phyloP scores from a whole-genome alignment of 116 monocot species.

The Cymodocea nodosa region DNA sequence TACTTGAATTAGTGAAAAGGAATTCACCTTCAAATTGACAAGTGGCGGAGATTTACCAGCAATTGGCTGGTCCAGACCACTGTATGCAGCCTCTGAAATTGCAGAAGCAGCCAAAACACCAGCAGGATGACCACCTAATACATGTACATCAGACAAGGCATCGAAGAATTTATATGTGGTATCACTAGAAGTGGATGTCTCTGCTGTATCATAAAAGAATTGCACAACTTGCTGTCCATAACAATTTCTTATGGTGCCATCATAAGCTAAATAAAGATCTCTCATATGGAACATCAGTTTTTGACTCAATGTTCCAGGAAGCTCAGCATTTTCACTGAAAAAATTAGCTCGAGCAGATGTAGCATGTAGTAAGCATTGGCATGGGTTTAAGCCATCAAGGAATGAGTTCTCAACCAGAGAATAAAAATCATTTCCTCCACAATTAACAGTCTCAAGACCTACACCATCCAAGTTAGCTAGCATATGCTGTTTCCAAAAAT shows the following conservation, averaged over 20 bases:
- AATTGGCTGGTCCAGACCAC: slow-evolving; percentile 55
- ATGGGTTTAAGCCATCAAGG: slow-evolving; percentile 73
- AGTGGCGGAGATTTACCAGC: slow-evolving; percentile 60
- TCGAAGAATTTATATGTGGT: not conserved
- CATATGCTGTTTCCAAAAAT: slow-evolving; percentile 24
- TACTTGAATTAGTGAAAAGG: not conserved
- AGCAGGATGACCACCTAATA: slow-evolving; percentile 53
- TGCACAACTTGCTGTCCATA: slow-evolving; percentile 69
- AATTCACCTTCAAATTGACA: slow-evolving; percentile 63
- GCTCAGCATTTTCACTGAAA: slow-evolving; percentile 67
- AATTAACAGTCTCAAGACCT: slow-evolving; percentile 1
- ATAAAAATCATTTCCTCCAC: slow-evolving; percentile 19
- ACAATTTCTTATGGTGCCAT: slow-evolving; percentile 72
- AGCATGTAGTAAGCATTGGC: slow-evolving; percentile 66
- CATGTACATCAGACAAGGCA: not conserved
- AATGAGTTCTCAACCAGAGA: slow-evolving; percentile 58
- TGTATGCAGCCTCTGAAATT: slow-evolving; percentile 88
- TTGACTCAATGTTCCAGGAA: slow-evolving; percentile 69
- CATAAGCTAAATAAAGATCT: slow-evolving; percentile 71
- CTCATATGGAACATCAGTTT: slow-evolving; percentile 77
- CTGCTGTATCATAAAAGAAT: slow-evolving; percentile 35
- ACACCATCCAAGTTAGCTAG: not conserved
- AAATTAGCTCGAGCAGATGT: slow-evolving; percentile 45
- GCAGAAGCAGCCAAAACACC: slow-evolving; percentile 77
- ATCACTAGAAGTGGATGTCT: not conserved